Evolutionary conservation across 164 flowering plant genomes (phyloP).

Genomic region (Liriodendron chinense): DNA sequence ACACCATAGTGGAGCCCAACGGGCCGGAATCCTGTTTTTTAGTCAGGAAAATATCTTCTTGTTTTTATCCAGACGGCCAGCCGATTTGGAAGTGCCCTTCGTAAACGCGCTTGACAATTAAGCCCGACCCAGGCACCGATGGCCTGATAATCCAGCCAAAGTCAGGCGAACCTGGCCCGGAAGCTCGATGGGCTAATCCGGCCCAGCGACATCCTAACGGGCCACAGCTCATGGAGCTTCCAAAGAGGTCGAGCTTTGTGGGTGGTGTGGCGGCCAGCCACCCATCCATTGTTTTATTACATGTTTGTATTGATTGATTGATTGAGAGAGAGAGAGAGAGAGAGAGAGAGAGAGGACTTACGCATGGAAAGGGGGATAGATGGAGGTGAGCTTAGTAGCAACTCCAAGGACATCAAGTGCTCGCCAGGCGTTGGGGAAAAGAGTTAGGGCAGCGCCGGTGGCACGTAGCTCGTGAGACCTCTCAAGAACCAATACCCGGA

Average conservation of each 20-base stretch:
- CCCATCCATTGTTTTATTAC: too few relatives aligned
- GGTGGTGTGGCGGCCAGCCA: too few relatives aligned
- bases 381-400: slow-evolving; percentile 31
- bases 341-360: slow-evolving; percentile 2
- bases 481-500: slow-evolving; percentile 23
- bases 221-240: background rate
- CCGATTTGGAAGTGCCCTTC: too few relatives aligned
- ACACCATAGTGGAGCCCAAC: too few relatives aligned
- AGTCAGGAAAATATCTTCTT: too few relatives aligned
- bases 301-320: background rate
- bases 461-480: slow-evolving; percentile 18
- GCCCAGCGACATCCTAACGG: background rate
- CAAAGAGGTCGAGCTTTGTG: too few relatives aligned
- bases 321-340: too few relatives aligned
- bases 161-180: too few relatives aligned
- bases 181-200: background rate
- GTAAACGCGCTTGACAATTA: too few relatives aligned
- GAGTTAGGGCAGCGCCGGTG: slow-evolving; percentile 28
- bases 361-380: slow-evolving; percentile 23
- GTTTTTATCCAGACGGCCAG: too few relatives aligned
- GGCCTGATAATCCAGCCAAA: background rate
- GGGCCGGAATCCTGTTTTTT: too few relatives aligned
- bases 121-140: too few relatives aligned
- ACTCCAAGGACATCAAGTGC: slow-evolving; percentile 40
- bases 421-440: slow-evolving; percentile 35